Percentiles rank a stretch among this genome's conserved stretches.
Conservation (phyloP, 192 early-diverging fungal genomes). For the Cladochytrium replicatum region DNA sequence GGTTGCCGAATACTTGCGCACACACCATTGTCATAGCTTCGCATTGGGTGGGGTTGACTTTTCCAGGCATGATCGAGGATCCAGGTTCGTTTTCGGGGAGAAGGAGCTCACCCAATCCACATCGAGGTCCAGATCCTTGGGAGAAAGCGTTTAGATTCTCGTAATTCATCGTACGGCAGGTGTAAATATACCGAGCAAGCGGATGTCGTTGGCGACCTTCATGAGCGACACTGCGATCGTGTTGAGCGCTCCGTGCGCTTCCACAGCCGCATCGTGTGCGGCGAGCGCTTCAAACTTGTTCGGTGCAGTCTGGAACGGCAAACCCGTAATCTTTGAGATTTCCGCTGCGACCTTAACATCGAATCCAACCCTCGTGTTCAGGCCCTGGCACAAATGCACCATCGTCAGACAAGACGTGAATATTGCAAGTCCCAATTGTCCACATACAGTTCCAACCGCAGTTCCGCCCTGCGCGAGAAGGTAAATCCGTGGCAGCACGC, state of each 20-base stretch:
- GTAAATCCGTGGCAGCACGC: slow-evolving; percentile 61
- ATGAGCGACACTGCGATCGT: slow-evolving; percentile 82
- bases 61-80: slow-evolving; percentile 89
- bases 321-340: slow-evolving; percentile 64
- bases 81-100: slow-evolving; percentile 91
- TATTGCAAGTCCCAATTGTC: no score
- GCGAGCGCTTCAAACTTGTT: slow-evolving; percentile 94
- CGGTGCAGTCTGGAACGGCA: slow-evolving; percentile 74
- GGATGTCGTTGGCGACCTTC: slow-evolving; percentile 92
- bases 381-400: slow-evolving; percentile 35
- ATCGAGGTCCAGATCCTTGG: slow-evolving; percentile 77
- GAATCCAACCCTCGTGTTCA: slow-evolving; percentile 80
- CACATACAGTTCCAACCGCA: slow-evolving; percentile 79
- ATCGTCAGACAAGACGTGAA: not conserved
- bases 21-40: slow-evolving; percentile 92
- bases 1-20: slow-evolving; percentile 87
- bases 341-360: slow-evolving; percentile 71
- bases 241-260: slow-evolving; percentile 79
- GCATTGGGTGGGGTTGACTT: slow-evolving; percentile 88
- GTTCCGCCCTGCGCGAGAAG: slow-evolving; percentile 83
- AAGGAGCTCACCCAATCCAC: slow-evolving; percentile 77
- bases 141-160: not conserved
- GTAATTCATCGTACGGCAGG: no score
- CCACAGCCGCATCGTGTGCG: slow-evolving; percentile 84
- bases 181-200: no score